Conservation (phyloP, 345 rosid genomes). For the Leavenworthia alabamica region DNA sequence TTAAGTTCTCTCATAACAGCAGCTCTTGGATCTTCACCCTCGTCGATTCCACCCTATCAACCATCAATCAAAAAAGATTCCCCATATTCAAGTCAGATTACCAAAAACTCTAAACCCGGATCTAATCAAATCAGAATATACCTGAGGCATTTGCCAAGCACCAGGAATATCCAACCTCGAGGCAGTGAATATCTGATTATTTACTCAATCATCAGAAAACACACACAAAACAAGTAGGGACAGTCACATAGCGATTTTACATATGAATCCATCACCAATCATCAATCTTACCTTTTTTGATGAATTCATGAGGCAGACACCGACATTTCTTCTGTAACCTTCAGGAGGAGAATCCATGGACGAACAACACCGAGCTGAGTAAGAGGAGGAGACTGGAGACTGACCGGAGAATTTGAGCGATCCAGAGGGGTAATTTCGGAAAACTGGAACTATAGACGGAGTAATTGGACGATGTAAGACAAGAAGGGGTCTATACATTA, state of each 20-base stretch:
- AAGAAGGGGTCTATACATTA: constrained; percentile 26
- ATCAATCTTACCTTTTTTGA: constrained; percentile 94
- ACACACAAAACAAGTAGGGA: not conserved
- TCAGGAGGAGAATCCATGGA: constrained; percentile 86
- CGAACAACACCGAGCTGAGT: constrained; percentile 19
- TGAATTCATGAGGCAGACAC: constrained; percentile 75
- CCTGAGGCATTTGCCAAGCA: constrained; percentile 99
- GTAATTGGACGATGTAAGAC: constrained; percentile 6
- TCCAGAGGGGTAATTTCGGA: constrained; percentile 32
- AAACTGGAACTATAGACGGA: constrained; percentile 6
- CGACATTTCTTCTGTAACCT: constrained; percentile 89
- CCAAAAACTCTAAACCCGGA: not conserved
- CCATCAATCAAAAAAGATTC: not conserved
- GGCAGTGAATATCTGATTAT: constrained; percentile 67
- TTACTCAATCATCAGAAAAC: not conserved
- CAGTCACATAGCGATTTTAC: not conserved
- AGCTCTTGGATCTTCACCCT: constrained; percentile 73
- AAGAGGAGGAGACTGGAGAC: constrained; percentile 27
- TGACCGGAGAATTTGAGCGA: constrained; percentile 23
- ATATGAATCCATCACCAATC: not conserved
- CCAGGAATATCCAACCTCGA: constrained; percentile 78
- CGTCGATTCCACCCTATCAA: constrained; percentile 84
- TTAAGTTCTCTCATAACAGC: constrained; percentile 83
- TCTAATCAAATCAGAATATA: not conserved
- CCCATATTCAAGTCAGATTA: not conserved